Base-by-base conservation (phyloP, 2,329 filamentous ascomycete species). In the Colletotrichum salicis region DNA sequence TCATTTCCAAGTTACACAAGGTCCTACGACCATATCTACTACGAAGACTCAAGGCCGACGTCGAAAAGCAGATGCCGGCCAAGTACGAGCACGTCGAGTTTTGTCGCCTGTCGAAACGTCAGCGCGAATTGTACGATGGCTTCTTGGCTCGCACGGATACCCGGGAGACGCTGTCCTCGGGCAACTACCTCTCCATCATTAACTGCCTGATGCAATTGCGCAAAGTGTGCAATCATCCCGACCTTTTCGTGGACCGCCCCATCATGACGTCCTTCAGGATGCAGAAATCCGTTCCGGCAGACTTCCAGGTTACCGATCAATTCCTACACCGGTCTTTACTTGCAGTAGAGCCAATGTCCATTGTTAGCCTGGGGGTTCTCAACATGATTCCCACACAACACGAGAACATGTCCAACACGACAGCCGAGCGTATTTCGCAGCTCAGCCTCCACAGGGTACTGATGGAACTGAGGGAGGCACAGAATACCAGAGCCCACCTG, bases 11-110 rank as follows among this genome's bases (percentile, higher is more conserved):
- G 80, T 88, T 99, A 5, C 97, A 99, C 84, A 95, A 97, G 75
- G 94, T 98, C 27, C 86, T 99, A 11, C 91, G 97, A 2, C 96
- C 96, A 0, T 98, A 98, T 78, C 88, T 99, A 12, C 87, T 99
- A 7, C 92, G 96, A 63, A 91, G 96, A 67, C 85, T 99, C 69
- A 99, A 99, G 83, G 93, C 94, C 56, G 96, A 99, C 78, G 96
- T 99, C 6, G 97, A 99, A 84, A 98, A 98, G 84, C 96, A 99
- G 80, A 97, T 99, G 94, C 96, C 97, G 0, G 95, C 91, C 73
- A 99, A 99, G 81, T 97, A 97, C 78, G 97, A 99, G 81, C 95
- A 98, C 78, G 95, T 99, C 24, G 94, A 98, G 74, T 95, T 97
- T 78, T 99, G 96, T 81, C 93, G 96, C 56, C 86, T 99, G 5